Percentiles rank a stretch among this genome's conserved stretches.
Conservation (phyloP, 352 stramenopile species). For the Thalassiosira ordinaria region DNA sequence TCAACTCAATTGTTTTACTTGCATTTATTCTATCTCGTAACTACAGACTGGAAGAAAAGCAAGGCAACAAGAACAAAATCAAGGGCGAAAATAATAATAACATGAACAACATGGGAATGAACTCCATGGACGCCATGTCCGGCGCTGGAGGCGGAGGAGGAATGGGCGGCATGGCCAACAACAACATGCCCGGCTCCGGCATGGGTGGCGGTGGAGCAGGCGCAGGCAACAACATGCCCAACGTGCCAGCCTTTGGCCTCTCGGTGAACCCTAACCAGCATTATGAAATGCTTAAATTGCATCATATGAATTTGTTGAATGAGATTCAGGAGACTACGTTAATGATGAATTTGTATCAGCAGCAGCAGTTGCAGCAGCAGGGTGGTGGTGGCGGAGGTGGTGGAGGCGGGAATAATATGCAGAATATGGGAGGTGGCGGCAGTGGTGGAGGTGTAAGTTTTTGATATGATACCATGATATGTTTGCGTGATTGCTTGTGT, state of each 20-base stretch:
- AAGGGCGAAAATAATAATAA: conserved; percentile 3
- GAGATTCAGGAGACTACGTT: conserved; percentile 87
- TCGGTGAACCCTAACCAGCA: conserved; percentile 83
- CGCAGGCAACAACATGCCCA: conserved; percentile 46
- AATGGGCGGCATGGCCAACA: conserved; percentile 61
- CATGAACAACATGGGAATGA: conserved; percentile 30
- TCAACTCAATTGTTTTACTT: too few relatives aligned
- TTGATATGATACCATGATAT: too few relatives aligned
- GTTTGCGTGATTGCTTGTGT: too few relatives aligned
- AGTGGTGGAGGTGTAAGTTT: conserved; percentile 32
- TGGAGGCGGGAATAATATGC: conserved; percentile 17
- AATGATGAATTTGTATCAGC: conserved; percentile 88
- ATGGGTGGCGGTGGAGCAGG: conserved; percentile 43
- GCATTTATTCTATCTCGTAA: too few relatives aligned
- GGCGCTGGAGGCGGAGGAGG: conserved; percentile 29
- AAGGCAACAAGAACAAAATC: conserved; percentile 1
- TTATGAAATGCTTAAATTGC: conserved; percentile 85
- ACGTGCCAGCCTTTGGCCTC: conserved; percentile 60
- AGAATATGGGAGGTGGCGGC: conserved; percentile 42
- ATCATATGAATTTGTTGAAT: conserved; percentile 87
- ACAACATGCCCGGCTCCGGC: conserved; percentile 62
- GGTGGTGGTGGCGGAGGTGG: background rate
- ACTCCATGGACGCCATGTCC: conserved; percentile 14
- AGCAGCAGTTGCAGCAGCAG: conserved; percentile 80
- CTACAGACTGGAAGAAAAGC: conserved; percentile 32